phyloP scores from a whole-genome alignment of 2,329 filamentous ascomycete species.

The Penicillium sclerotigenum region DNA sequence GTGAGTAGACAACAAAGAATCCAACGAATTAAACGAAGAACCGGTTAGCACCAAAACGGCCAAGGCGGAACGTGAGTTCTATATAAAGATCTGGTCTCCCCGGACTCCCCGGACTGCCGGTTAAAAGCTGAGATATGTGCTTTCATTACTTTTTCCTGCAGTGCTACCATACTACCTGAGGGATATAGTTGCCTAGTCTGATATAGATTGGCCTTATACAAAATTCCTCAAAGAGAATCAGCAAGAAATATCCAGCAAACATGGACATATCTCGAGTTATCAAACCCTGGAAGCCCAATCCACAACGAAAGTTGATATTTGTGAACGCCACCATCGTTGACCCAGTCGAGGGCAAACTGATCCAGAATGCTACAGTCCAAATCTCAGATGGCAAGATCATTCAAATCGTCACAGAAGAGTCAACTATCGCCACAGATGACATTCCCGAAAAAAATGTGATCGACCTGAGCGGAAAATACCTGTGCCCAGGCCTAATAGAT shows the following conservation, averaged over 20 bases:
- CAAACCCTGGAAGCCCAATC: slow-evolving; percentile 20
- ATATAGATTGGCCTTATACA: neutral
- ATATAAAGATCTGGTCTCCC: neutral
- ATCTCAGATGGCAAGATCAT: slow-evolving; percentile 16
- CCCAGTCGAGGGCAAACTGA: slow-evolving; percentile 14
- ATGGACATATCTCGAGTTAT: slow-evolving; percentile 18
- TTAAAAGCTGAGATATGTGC: neutral
- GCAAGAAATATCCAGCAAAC: neutral
- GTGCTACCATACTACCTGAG: neutral
- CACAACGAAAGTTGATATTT: slow-evolving; percentile 9
- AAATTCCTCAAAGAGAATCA: too few species aligned
- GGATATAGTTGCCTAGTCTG: neutral
- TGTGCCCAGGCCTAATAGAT: slow-evolving; percentile 54
- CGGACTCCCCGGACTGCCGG: neutral
- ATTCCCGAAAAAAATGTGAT: slow-evolving; percentile 18
- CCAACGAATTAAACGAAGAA: neutral
- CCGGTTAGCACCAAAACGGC: neutral
- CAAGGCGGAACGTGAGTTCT: neutral
- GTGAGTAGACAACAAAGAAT: neutral
- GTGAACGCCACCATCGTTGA: slow-evolving; percentile 20
- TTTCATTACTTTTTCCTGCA: neutral
- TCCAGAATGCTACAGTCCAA: slow-evolving; percentile 14
- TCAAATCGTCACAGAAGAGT: slow-evolving; percentile 3
- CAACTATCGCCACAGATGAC: neutral
- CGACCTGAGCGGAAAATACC: slow-evolving; percentile 46